Base-by-base conservation (phyloP, 2,329 filamentous ascomycete species). In the Myrmaecium sp. region DNA sequence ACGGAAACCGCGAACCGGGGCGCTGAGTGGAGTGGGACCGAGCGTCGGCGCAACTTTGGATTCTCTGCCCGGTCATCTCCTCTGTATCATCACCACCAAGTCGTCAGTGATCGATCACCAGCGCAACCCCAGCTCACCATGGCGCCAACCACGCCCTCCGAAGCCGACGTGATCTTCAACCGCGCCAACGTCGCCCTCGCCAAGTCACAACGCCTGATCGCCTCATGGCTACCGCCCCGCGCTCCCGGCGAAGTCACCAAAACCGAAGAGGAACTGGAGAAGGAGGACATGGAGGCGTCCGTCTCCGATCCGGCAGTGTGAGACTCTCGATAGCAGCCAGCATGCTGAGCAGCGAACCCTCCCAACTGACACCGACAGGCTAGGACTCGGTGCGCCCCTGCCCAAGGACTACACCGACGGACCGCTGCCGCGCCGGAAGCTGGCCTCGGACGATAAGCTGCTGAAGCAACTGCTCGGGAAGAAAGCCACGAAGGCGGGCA, bases 141-240 rank as follows among this genome's bases (percentile, higher is more conserved):
- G 49, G 36, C 29, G 13, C 21, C 31, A 8, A 20, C 47, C 10
- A 48, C 38, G 24, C 43, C 41, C 22, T 43, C 32, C 7, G 59
- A 64, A 31, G 60, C 60, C 21, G 66, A 70, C 34, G 51, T 69
- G 20, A 57, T 71, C 25, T 55, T 63, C 28, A 69, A 69, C 37
- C 53, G 55, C 28, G 52, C 63, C 17, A 65, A 58, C 33, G 55
- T 71, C 24, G 56, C 57, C 3, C 47, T 67, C 6, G 63, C 66
- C 5, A 60, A 61, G 28, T 60, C 57, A 26, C 63, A 67, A 35
- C 57, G 57, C 17, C 48, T 68, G 11, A 51, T 72, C 32, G 55
- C 62, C 26, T 69, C 66, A 35, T 65, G 64, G 62, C 57, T 72
- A 16, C 62, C 63, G 8, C 45, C 60, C n/a, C 52, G 49, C 30